A percentile compares a stretch with the other conserved stretches of the same genome.
phyloP scores from a whole-genome alignment of 2,329 filamentous ascomycete species.

The Fusarium proliferatum region DNA sequence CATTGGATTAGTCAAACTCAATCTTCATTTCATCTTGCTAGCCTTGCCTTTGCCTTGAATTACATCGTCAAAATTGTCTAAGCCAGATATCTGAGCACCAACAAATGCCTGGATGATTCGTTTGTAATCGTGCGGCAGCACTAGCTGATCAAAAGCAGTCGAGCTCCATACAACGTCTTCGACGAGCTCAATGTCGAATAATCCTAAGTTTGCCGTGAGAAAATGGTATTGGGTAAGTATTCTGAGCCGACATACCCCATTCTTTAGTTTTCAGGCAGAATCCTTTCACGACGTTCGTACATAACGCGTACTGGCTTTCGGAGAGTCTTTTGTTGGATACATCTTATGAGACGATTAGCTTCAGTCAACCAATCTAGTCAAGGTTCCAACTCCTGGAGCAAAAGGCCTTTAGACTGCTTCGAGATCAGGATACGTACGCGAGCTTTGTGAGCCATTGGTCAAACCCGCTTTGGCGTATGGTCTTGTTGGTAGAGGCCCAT shows the following conservation, averaged over 20 bases:
- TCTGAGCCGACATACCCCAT: constrained; percentile 1
- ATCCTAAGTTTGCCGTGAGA: neutral
- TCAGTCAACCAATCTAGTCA: rapidly evolving
- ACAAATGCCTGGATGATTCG: constrained; percentile 16
- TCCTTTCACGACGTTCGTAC: neutral
- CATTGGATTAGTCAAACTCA: neutral
- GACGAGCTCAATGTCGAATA: constrained; percentile 5
- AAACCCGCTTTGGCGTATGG: rapidly evolving
- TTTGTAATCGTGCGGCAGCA: constrained; percentile 11
- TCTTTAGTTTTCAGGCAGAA: constrained; percentile 16
- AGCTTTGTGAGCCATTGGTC: neutral
- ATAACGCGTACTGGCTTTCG: neutral
- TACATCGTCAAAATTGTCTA: constrained; percentile 15
- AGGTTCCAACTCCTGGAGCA: rapidly evolving
- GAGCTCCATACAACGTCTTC: neutral
- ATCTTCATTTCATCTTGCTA: rapidly evolving
- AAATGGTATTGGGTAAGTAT: rapidly evolving
- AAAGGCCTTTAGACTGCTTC: rapidly evolving
- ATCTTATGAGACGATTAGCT: neutral
- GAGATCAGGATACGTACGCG: neutral
- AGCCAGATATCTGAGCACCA: neutral
- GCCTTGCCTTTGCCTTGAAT: constrained; percentile 5
- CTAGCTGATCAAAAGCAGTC: constrained; percentile 12
- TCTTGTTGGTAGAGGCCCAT: neutral
- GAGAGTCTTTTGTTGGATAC: neutral